Conservation (phyloP, 352 stramenopile genomes). For the Thalassiosira sp. region DNA sequence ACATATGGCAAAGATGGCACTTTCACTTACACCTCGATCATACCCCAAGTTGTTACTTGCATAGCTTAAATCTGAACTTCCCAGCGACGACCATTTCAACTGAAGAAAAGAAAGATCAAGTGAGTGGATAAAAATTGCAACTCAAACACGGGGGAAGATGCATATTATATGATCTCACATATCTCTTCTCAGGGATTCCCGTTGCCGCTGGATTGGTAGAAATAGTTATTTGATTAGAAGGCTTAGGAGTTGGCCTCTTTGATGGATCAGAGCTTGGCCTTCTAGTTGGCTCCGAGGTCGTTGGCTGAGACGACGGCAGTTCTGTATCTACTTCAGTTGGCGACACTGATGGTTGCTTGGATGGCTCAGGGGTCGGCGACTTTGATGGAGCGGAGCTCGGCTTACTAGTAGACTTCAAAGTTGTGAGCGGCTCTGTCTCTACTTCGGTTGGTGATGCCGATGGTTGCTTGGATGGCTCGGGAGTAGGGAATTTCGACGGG, state of each 20-base stretch:
- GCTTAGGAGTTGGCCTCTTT: neutral
- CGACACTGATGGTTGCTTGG: neutral
- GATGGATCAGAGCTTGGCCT: neutral
- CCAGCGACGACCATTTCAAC: neutral
- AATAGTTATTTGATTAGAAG: neutral
- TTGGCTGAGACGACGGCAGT: constrained; percentile 8
- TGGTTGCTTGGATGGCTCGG: constrained; percentile 1
- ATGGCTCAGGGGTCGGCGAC: neutral
- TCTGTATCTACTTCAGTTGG: too few relatives aligned
- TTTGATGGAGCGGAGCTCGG: neutral
- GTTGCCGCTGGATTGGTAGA: constrained; percentile 6
- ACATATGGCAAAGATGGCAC: neutral
- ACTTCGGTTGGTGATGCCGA: neutral
- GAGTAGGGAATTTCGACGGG: neutral
- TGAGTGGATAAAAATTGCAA: neutral
- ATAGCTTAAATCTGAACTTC: too few relatives aligned
- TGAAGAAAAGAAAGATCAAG: neutral
- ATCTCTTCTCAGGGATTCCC: constrained; percentile 25
- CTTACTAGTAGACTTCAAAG: neutral
- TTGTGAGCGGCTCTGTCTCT: neutral
- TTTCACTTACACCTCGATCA: neutral
- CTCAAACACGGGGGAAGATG: too few relatives aligned
- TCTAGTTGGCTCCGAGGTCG: neutral
- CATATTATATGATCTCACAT: constrained; percentile 3
- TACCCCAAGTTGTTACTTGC: neutral